Conservation (phyloP, 148 eudicot genomes). For the Arbutus unedo region DNA sequence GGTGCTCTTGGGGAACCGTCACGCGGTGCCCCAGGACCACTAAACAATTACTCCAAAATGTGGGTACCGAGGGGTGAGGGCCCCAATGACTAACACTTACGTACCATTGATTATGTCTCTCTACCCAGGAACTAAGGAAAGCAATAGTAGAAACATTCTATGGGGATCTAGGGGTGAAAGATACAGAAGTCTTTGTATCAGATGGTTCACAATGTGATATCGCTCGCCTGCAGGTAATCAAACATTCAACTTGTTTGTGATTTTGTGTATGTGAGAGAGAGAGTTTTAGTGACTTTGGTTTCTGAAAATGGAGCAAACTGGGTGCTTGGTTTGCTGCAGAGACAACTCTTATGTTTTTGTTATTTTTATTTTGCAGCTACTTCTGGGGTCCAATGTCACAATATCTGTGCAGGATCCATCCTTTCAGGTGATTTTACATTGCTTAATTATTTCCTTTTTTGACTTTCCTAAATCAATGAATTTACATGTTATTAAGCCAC, state of each 20-base stretch:
- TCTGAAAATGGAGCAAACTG: not conserved
- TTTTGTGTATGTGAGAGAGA: no score
- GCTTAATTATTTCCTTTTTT: not conserved
- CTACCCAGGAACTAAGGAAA: slow-evolving; percentile 51
- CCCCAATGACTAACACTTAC: no score
- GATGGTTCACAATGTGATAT: slow-evolving; percentile 91
- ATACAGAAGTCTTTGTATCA: slow-evolving; percentile 63
- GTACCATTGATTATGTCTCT: no score
- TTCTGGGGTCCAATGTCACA: slow-evolving; percentile 60
- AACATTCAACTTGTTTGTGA: no score
- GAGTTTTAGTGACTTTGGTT: no score
- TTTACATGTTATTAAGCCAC: not conserved
- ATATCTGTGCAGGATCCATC: slow-evolving; percentile 79
- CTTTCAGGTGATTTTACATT: slow-evolving; percentile 54
- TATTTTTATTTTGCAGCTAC: slow-evolving; percentile 38
- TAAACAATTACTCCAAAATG: no score
- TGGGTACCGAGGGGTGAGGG: no score
- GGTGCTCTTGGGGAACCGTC: no score
- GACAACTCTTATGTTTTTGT: not conserved
- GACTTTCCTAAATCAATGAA: not conserved
- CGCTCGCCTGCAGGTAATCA: slow-evolving; percentile 72
- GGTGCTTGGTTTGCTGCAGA: not conserved
- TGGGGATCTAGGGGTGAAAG: slow-evolving; percentile 33
- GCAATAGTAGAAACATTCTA: slow-evolving; percentile 62
- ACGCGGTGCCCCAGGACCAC: no score